These are phyloP conservation scores for Knoxdaviesia capensis DNA, from an alignment of 2,329 filamentous ascomycete genomes.

Conservation along the genomic window DNA sequence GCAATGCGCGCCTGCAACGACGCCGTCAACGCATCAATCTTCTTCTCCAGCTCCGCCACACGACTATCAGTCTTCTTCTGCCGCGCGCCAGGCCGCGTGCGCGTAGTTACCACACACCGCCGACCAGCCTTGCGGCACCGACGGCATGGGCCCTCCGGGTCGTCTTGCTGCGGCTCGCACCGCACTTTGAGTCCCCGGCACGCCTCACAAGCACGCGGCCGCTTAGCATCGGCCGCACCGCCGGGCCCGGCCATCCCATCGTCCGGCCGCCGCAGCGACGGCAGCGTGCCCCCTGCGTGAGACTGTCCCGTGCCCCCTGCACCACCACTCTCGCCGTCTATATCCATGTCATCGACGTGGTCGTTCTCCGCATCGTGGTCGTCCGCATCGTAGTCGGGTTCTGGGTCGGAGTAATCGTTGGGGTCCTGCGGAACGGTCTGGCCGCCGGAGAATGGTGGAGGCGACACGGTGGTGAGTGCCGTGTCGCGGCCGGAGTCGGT, in stretches of 20 bases:
- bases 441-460: too few species aligned
- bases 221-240: slow-evolving; percentile 32
- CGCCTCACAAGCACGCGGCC: slow-evolving; percentile 53
- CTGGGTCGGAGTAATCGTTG: too few species aligned
- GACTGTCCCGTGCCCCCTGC: too few species aligned
- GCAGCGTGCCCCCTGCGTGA: slow-evolving; percentile 1
- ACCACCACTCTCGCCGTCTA: too few species aligned
- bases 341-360: too few species aligned
- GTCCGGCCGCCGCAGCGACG: slow-evolving; percentile 5
- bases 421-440: too few species aligned
- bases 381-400: too few species aligned
- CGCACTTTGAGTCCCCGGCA: slow-evolving; percentile 64
- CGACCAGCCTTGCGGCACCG: slow-evolving; percentile 68
- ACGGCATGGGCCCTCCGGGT: slow-evolving; percentile 44
- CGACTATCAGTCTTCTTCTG: slow-evolving; percentile 84
- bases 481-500: too few species aligned
- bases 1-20: slow-evolving; percentile 40
- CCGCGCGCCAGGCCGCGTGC: slow-evolving; percentile 40
- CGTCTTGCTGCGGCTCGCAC: slow-evolving; percentile 53
- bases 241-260: slow-evolving; percentile 3
- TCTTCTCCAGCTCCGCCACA: slow-evolving; percentile 79
- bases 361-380: too few species aligned
- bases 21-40: slow-evolving; percentile 74
- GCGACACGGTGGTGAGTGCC: too few species aligned
- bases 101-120: slow-evolving; percentile 57